Percentiles rank a stretch among this genome's conserved stretches.
Evolutionary conservation across 176 grass and related monocot genomes (phyloP).

Genomic region (Musa acuminata): DNA sequence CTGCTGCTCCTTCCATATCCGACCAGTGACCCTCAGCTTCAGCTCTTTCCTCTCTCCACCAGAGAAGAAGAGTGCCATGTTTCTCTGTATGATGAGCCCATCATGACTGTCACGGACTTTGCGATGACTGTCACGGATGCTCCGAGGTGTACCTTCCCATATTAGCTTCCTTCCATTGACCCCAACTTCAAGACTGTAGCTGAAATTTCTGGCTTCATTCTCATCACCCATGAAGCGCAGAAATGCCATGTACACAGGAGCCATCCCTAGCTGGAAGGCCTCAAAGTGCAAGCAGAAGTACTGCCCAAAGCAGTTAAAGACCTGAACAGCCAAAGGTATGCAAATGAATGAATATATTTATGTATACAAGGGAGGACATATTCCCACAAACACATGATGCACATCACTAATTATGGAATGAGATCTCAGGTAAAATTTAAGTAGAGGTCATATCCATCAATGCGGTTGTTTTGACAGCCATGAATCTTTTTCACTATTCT

Average conservation of each 20-base stretch:
- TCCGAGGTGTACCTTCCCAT: slow-evolving; percentile 26
- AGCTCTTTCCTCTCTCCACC: slow-evolving; percentile 25
- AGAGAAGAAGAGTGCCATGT: slow-evolving; percentile 27
- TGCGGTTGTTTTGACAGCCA: too few species aligned
- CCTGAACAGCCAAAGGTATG: slow-evolving; percentile 3
- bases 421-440: too few species aligned
- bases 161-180: slow-evolving; percentile 25
- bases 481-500: too few species aligned
- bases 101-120: slow-evolving; percentile 29
- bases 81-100: slow-evolving; percentile 24
- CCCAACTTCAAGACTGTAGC: slow-evolving; percentile 27
- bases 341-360: neutral
- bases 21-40: slow-evolving; percentile 21
- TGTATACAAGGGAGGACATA: neutral
- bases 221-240: slow-evolving; percentile 30
- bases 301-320: slow-evolving; percentile 26
- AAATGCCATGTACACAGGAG: slow-evolving; percentile 28
- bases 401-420: neutral
- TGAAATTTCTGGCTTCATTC: slow-evolving; percentile 22
- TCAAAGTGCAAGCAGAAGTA: slow-evolving; percentile 34
- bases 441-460: too few species aligned
- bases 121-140: slow-evolving; percentile 27
- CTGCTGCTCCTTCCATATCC: slow-evolving; percentile 29
- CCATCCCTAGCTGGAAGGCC: slow-evolving; percentile 28
- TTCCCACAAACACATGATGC: neutral